These are phyloP conservation scores for Diplodia corticola DNA, from an alignment of 2,329 filamentous ascomycete genomes.

Conservation along the genomic window DNA sequence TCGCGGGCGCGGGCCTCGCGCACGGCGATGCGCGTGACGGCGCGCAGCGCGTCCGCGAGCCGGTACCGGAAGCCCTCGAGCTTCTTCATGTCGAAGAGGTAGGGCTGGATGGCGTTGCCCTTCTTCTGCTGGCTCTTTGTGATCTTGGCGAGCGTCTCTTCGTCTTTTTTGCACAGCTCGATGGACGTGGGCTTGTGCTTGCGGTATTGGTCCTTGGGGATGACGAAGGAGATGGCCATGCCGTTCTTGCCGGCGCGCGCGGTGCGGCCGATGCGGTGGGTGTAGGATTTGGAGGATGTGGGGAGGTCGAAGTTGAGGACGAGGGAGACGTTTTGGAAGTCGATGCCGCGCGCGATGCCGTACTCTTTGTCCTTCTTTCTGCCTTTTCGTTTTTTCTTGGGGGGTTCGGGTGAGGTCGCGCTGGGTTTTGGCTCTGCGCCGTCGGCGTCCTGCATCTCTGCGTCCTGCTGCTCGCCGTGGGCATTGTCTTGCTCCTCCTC, in stretches of 20 bases:
- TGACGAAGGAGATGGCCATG: slow-evolving; percentile 93
- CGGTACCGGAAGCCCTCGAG: slow-evolving; percentile 94
- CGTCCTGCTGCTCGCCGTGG: slow-evolving; percentile 25
- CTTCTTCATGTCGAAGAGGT: slow-evolving; percentile 91
- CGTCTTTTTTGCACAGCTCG: slow-evolving; percentile 75
- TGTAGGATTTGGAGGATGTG: slow-evolving; percentile 84
- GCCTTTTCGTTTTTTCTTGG: slow-evolving; percentile 64
- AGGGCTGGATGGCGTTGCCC: slow-evolving; percentile 81
- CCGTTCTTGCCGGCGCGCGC: slow-evolving; percentile 87
- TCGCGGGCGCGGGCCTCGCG: slow-evolving; percentile 88
- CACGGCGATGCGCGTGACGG: slow-evolving; percentile 85
- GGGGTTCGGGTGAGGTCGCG: slow-evolving; percentile 29
- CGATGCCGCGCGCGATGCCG: slow-evolving; percentile 91
- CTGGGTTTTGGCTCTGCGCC: slow-evolving; percentile 29
- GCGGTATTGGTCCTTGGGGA: slow-evolving; percentile 77
- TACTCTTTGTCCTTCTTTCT: slow-evolving; percentile 78
- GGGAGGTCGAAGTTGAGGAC: slow-evolving; percentile 98
- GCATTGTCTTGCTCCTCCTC: slow-evolving; percentile 29
- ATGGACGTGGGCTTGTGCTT: slow-evolving; percentile 88
- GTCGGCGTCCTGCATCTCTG: slow-evolving; percentile 42
- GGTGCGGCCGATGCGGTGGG: slow-evolving; percentile 93
- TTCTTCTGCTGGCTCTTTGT: slow-evolving; percentile 74
- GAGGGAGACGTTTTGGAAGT: slow-evolving; percentile 81
- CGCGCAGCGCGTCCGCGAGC: slow-evolving; percentile 86
- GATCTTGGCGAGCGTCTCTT: slow-evolving; percentile 79